Conservation (phyloP, 805 yeast species). For the Candida vartiovaarae region DNA sequence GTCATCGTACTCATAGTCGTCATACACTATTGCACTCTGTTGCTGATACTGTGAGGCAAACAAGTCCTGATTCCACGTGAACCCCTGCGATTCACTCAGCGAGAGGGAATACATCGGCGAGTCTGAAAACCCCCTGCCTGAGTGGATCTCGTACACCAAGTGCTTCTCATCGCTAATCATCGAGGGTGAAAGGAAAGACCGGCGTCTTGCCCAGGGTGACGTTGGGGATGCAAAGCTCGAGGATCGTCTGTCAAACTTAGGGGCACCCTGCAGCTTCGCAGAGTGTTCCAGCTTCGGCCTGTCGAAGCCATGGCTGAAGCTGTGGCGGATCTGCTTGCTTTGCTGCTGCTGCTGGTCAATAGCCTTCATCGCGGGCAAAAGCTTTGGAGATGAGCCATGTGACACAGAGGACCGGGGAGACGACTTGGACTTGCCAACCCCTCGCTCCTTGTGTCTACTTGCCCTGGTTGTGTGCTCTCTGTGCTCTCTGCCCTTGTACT, state of each 20-base stretch:
- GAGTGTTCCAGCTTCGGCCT: no score
- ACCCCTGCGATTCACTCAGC: slow-evolving; percentile 63
- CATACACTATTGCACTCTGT: slow-evolving; percentile 32
- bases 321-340: not conserved
- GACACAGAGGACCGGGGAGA: no score
- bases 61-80: slow-evolving; percentile 68
- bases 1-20: slow-evolving; percentile 22
- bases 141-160: slow-evolving; percentile 41
- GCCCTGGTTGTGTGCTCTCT: no score
- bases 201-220: slow-evolving; percentile 40
- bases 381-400: no score
- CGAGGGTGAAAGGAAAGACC: slow-evolving; percentile 47
- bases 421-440: no score
- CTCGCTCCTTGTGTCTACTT: no score
- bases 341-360: no score
- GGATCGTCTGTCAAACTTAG: slow-evolving; percentile 5
- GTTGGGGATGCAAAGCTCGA: slow-evolving; percentile 15
- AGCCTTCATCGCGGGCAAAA: no score
- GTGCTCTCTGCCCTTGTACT: no score
- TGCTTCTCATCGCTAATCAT: slow-evolving; percentile 53
- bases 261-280: not conserved
- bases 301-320: not conserved
- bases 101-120: slow-evolving; percentile 34
- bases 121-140: slow-evolving; percentile 2
- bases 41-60: slow-evolving; percentile 71